phyloP scores from a whole-genome alignment of 257 asterid genomes.

The Marsdenia floribunda region DNA sequence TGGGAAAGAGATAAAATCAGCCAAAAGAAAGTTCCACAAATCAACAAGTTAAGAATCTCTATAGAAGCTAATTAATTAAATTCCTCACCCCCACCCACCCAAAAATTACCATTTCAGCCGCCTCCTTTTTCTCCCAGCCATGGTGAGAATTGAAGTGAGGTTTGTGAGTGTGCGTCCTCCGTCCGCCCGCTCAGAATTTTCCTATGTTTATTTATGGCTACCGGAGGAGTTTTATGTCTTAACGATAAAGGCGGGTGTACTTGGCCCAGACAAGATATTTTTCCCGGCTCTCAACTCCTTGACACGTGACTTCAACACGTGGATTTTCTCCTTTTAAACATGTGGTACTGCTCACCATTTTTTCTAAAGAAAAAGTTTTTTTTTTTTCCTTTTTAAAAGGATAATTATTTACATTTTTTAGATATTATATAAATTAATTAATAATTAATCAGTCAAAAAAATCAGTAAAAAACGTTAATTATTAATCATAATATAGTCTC shows the following conservation, averaged over 20 bases:
- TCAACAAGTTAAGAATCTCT: background rate
- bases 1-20: background rate
- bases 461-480: no score
- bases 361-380: no score
- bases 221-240: background rate
- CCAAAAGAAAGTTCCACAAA: background rate
- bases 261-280: background rate
- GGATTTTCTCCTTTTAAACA: background rate
- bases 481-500: no score
- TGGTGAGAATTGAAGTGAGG: constrained; percentile 7
- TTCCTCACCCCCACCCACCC: background rate
- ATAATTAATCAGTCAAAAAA: no score
- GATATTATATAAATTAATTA: no score
- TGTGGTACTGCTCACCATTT: no score
- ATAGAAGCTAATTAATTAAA: background rate
- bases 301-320: constrained; percentile 1
- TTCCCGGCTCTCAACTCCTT: background rate
- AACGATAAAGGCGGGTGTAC: background rate
- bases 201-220: background rate
- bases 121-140: constrained; percentile 52
- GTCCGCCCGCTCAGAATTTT: background rate
- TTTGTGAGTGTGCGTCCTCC: background rate
- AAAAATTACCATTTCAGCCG: constrained; percentile 42
- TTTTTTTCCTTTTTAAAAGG: no score
- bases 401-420: no score